Percentiles rank a stretch among this genome's conserved stretches.
phyloP scores from a whole-genome alignment of 1,139 yeast species.

The Yamadazyma oceani region DNA sequence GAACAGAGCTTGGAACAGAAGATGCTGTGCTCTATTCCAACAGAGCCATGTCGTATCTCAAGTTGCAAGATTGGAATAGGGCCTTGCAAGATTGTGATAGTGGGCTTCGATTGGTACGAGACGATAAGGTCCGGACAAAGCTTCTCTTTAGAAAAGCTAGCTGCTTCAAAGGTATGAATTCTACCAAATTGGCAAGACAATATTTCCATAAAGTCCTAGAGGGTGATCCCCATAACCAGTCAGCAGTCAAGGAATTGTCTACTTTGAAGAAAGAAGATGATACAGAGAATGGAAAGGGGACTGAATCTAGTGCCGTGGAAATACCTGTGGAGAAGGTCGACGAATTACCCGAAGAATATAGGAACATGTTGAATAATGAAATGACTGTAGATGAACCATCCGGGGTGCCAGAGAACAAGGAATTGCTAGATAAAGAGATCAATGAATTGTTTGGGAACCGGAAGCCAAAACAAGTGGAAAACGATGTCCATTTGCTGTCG shows the following conservation, averaged over 20 bases:
- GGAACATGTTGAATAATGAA: constrained; percentile 2
- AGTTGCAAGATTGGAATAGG: constrained; percentile 51
- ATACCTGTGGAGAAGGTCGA: constrained; percentile 49
- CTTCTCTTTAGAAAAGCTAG: constrained; percentile 58
- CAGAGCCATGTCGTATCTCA: constrained; percentile 71
- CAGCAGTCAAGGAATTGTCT: constrained; percentile 30
- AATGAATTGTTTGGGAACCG: constrained; percentile 10
- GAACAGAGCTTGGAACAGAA: constrained; percentile 49
- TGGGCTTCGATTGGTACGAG: constrained; percentile 49
- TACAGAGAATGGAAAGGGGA: constrained; percentile 3
- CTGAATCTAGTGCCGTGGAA: constrained; percentile 5
- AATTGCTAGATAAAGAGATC: constrained; percentile 10
- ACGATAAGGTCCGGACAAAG: constrained; percentile 42
- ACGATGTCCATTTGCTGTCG: background rate
- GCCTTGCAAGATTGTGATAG: constrained; percentile 62
- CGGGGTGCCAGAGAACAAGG: constrained; percentile 7
- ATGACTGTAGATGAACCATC: constrained; percentile 3
- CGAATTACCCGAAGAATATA: constrained; percentile 37
- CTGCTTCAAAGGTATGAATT: constrained; percentile 40
- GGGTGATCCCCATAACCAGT: constrained; percentile 45
- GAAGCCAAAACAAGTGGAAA: background rate
- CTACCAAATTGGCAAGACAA: constrained; percentile 29
- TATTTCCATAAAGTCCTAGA: constrained; percentile 43
- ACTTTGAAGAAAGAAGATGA: constrained; percentile 3
- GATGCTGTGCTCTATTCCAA: constrained; percentile 75